These are phyloP conservation scores for Orobanche coerulescens DNA, from an alignment of 257 asterid genomes.

Conservation along the genomic window DNA sequence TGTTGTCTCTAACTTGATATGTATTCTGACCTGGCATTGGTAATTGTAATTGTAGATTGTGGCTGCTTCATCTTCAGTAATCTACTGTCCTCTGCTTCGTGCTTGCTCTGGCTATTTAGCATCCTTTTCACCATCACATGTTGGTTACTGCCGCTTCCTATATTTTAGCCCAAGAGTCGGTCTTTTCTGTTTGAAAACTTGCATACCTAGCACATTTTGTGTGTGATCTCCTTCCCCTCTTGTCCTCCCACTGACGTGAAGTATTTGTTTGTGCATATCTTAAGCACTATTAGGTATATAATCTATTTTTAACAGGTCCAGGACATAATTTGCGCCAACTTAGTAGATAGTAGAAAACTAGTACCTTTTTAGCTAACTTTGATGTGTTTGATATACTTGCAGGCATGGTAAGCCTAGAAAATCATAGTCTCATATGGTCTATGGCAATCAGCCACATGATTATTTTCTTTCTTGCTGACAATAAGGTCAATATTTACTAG, in stretches of 20 bases:
- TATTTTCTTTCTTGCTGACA: conserved; percentile 9
- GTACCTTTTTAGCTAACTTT: conserved; percentile 8
- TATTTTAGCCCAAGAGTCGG: conserved; percentile 14
- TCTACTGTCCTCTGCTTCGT: conserved; percentile 75
- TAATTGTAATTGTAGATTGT: conserved; percentile 61
- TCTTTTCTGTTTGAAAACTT: conserved; percentile 21
- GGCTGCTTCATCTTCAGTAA: conserved; percentile 67
- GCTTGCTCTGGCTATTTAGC: conserved; percentile 92
- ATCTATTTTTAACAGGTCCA: conserved; percentile 6
- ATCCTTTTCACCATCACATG: conserved; percentile 88
- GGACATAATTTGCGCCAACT: neutral
- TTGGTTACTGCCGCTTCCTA: conserved; percentile 43
- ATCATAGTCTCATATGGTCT: conserved; percentile 1
- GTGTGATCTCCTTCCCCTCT: conserved; percentile 12
- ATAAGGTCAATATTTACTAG: conserved; percentile 1
- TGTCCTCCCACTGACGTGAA: conserved; percentile 9
- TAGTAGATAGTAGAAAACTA: neutral
- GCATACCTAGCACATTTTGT: conserved; percentile 12
- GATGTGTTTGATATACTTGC: conserved; percentile 15
- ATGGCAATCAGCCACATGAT: neutral
- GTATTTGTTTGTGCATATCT: neutral
- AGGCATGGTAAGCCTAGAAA: conserved; percentile 17
- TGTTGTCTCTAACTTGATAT: conserved; percentile 11
- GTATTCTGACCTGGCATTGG: conserved; percentile 20
- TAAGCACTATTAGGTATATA: neutral